Evolutionary conservation across 441 rosid genomes (phyloP).

Genomic region (Theobroma grandiflorum): DNA sequence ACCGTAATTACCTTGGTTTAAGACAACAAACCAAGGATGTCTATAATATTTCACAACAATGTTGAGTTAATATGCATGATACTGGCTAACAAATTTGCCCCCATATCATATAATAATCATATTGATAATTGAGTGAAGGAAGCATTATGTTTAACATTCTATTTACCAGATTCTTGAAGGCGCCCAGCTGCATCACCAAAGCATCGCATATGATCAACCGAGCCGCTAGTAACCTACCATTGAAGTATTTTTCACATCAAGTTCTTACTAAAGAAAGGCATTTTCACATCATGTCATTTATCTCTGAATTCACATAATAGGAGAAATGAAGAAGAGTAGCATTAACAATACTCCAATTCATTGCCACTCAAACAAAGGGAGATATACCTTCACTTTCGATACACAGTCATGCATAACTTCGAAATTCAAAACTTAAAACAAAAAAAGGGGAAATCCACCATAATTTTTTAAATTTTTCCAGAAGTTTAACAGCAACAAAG

Average conservation of each 20-base stretch:
- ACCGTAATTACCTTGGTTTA: neutral
- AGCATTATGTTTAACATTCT: neutral
- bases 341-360: neutral
- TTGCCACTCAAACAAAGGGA: neutral
- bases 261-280: neutral
- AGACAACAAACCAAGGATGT: neutral
- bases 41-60: neutral
- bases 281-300: neutral
- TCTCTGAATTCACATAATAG: neutral
- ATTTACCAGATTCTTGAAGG: constrained; percentile 77
- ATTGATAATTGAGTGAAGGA: neutral
- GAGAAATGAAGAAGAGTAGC: neutral
- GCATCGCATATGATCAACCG: constrained; percentile 86
- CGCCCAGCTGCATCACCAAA: constrained; percentile 84
- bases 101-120: neutral
- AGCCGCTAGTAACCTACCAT: constrained; percentile 65
- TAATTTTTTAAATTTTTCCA: neutral
- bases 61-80: neutral
- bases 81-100: neutral
- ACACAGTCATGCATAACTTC: neutral
- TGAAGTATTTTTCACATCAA: constrained; percentile 11
- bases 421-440: neutral
- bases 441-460: neutral
- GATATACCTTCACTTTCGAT: neutral
- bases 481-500: neutral